phyloP scores from a whole-genome alignment of 805 yeast species.

The Saccharomycopsis lassenensis region DNA sequence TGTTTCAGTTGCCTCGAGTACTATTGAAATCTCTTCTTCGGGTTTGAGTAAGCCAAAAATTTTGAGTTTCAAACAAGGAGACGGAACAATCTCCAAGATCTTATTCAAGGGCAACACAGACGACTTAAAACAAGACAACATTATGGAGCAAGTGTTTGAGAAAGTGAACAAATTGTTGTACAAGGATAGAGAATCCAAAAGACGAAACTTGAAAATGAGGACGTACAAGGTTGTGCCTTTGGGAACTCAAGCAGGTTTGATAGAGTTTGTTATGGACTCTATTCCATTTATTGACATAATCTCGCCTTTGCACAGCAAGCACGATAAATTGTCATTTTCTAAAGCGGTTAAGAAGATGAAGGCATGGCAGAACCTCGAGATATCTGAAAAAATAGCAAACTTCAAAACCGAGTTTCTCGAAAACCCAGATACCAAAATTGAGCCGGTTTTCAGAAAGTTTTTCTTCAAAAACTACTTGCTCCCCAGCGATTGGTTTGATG shows the following conservation, averaged over 20 bases:
- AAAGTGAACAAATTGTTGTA: constrained; percentile 64
- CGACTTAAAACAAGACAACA: constrained; percentile 89
- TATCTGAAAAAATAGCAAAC: constrained; percentile 31
- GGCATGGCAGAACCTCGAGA: constrained; percentile 36
- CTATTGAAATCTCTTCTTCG: constrained; percentile 53
- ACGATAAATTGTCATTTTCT: constrained; percentile 37
- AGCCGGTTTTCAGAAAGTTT: constrained; percentile 61
- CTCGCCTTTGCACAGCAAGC: constrained; percentile 44
- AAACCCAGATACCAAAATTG: constrained; percentile 28
- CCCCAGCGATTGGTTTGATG: constrained; percentile 65
- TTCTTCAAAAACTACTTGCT: constrained; percentile 57
- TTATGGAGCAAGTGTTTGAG: constrained; percentile 94
- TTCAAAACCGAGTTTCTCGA: constrained; percentile 36
- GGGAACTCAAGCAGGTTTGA: constrained; percentile 78
- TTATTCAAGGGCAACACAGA: constrained; percentile 81
- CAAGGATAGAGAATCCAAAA: constrained; percentile 43
- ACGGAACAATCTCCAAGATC: constrained; percentile 49
- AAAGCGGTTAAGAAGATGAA: constrained; percentile 60
- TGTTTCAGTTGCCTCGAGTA: constrained; percentile 29
- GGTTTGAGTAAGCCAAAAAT: constrained; percentile 90
- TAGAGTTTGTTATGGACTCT: constrained; percentile 81
- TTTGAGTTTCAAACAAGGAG: constrained; percentile 38
- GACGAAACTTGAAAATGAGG: constrained; percentile 50
- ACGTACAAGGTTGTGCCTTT: constrained; percentile 87
- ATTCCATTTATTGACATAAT: constrained; percentile 60